Conservation (phyloP, 177 flowering plant genomes). For the Vitis hybrid region DNA sequence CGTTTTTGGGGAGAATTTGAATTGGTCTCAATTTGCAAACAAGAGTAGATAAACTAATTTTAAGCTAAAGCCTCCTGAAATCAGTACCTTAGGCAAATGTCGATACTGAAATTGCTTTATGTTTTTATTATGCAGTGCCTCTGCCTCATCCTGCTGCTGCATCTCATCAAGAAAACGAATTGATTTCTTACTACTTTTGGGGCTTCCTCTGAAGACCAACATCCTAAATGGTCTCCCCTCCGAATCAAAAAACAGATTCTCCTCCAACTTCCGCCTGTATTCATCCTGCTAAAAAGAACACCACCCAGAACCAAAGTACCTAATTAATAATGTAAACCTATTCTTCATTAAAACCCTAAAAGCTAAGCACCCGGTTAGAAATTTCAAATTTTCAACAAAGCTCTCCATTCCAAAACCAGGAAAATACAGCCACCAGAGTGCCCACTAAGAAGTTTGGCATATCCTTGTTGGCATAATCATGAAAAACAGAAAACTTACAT, state of each 20-base stretch:
- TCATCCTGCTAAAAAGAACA: conserved; percentile 24
- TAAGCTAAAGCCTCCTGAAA: not conserved
- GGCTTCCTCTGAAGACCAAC: conserved; percentile 58
- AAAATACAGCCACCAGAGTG: too few relatives aligned
- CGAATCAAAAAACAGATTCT: conserved; percentile 37
- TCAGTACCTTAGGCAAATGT: conserved; percentile 38
- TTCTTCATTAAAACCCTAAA: not conserved
- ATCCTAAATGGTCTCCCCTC: conserved; percentile 59
- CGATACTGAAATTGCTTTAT: conserved; percentile 15
- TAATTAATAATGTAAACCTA: not conserved
- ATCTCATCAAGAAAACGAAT: conserved; percentile 36
- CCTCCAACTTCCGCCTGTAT: conserved; percentile 36
- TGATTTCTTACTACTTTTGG: conserved; percentile 32
- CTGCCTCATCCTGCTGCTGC: conserved; percentile 25
- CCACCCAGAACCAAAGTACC: not conserved
- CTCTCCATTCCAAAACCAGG: too few relatives aligned
- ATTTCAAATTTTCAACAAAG: not conserved
- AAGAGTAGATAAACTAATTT: too few relatives aligned
- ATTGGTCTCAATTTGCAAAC: too few relatives aligned
- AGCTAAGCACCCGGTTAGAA: not conserved
- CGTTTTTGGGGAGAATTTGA: too few relatives aligned
- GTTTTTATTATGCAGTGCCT: not conserved
- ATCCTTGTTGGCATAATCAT: too few relatives aligned
- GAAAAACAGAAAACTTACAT: too few relatives aligned
- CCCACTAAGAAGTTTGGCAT: too few relatives aligned